Evolutionary conservation across 2,329 filamentous ascomycete species (phyloP).

Genomic region (Rutstroemia sp.): DNA sequence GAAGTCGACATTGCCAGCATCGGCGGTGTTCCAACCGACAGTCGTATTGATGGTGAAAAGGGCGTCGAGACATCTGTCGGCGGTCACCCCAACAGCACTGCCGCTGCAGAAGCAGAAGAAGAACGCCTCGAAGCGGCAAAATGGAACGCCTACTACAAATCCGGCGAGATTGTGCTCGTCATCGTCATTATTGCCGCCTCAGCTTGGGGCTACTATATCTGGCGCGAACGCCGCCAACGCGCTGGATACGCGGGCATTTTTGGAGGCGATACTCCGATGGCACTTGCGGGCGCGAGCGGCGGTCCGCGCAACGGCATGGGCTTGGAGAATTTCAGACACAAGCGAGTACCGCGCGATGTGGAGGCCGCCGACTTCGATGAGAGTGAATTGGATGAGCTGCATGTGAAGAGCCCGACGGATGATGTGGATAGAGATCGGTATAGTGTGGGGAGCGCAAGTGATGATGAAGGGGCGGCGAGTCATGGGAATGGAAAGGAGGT

Average conservation of each 20-base stretch:
- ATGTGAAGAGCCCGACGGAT: slow-evolving; percentile 30
- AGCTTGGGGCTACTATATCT: slow-evolving; percentile 58
- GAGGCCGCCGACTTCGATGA: slow-evolving; percentile 61
- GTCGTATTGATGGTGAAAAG: slow-evolving; percentile 63
- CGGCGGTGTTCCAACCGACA: slow-evolving; percentile 63
- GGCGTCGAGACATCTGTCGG: slow-evolving; percentile 58
- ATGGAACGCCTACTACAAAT: slow-evolving; percentile 65
- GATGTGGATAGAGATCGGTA: slow-evolving; percentile 41
- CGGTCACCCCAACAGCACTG: slow-evolving; percentile 59
- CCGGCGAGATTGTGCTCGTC: slow-evolving; percentile 61
- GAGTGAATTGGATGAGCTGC: slow-evolving; percentile 55
- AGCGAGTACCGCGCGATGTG: slow-evolving; percentile 43
- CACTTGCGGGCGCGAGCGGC: slow-evolving; percentile 22
- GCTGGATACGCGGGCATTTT: slow-evolving; percentile 43
- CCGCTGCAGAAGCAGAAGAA: slow-evolving; percentile 53
- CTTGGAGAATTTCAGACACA: slow-evolving; percentile 41
- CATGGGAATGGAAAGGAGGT: slow-evolving; percentile 17
- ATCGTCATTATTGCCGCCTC: slow-evolving; percentile 56
- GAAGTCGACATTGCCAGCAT: slow-evolving; percentile 84
- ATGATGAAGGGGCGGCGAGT: slow-evolving; percentile 36
- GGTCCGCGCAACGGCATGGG: slow-evolving; percentile 28
- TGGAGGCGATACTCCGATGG: slow-evolving; percentile 25
- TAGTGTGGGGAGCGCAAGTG: slow-evolving; percentile 49
- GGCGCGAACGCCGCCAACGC: slow-evolving; percentile 51
- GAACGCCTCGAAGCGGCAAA: slow-evolving; percentile 58